These are phyloP conservation scores for Arachnomyces sp. DNA, from an alignment of 2,329 filamentous ascomycete species.

Conservation along the genomic window DNA sequence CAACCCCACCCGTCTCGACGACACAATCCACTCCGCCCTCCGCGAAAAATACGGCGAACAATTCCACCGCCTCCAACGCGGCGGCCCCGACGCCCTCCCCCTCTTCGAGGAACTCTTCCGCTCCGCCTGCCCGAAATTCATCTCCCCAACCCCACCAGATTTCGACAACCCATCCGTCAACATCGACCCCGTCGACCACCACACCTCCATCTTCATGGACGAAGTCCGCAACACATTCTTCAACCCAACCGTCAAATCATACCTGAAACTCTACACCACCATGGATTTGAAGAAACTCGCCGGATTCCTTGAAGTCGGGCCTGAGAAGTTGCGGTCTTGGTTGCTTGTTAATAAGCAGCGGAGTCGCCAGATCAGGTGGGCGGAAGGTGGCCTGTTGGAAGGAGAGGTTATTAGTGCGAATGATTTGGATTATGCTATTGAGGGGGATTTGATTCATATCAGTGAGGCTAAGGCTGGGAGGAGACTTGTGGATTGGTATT, in stretches of 20 bases:
- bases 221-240: constrained; percentile 99
- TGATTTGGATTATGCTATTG: constrained; percentile 94
- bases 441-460: constrained; percentile 95
- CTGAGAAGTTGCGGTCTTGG: constrained; percentile 92
- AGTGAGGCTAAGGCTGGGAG: constrained; percentile 97
- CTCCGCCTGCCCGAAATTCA: constrained; percentile 98
- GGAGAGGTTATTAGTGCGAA: constrained; percentile 89
- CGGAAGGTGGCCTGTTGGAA: constrained; percentile 79
- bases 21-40: constrained; percentile 96
- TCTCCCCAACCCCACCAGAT: constrained; percentile 91
- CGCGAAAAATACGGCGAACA: constrained; percentile 99
- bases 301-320: constrained; percentile 91
- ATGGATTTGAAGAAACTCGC: constrained; percentile 99
- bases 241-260: constrained; percentile 95
- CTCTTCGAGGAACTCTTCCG: constrained; percentile 99
- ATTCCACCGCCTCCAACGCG: constrained; percentile 91
- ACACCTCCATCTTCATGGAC: constrained; percentile 97
- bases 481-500: constrained; percentile 97
- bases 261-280: constrained; percentile 97
- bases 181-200: constrained; percentile 94
- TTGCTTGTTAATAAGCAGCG: constrained; percentile 97
- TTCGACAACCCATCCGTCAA: constrained; percentile 96
- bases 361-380: constrained; percentile 92
- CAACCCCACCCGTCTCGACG: constrained; percentile 91
- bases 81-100: constrained; percentile 87